phyloP scores from a whole-genome alignment of 306 rosid species.

The Carpinus fangiana region DNA sequence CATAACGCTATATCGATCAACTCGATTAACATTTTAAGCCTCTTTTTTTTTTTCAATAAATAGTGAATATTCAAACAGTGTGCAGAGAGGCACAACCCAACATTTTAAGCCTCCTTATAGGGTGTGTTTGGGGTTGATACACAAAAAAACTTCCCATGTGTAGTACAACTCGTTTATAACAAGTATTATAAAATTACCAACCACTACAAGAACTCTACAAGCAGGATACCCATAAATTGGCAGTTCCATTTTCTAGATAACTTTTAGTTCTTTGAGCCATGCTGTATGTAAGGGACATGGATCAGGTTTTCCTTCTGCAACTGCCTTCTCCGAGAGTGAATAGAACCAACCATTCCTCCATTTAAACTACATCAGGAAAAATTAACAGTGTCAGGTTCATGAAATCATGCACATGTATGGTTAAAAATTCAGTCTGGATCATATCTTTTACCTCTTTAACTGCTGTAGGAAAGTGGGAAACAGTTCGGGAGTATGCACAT shows the following conservation, averaged over 20 bases:
- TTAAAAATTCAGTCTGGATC: not conserved
- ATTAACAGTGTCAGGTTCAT: not conserved
- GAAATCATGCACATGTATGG: conserved; percentile 9
- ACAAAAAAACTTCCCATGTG: not conserved
- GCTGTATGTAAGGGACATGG: conserved; percentile 85
- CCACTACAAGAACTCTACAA: not conserved
- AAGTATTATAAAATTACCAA: not conserved
- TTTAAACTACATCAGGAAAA: conserved; percentile 60
- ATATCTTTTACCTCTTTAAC: conserved; percentile 78
- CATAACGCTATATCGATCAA: too few species aligned
- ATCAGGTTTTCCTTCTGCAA: conserved; percentile 69
- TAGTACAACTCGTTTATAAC: not conserved
- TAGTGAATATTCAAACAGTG: too few species aligned
- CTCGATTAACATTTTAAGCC: too few species aligned
- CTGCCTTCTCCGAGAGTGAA: conserved; percentile 66
- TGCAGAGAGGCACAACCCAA: too few species aligned
- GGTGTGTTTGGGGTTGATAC: not conserved
- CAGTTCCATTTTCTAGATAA: conserved; percentile 42
- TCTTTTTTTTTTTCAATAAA: too few species aligned
- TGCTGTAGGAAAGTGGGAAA: conserved; percentile 93
- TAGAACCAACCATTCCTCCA: conserved; percentile 99
- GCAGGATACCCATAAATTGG: not conserved
- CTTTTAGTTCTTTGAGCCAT: conserved; percentile 75
- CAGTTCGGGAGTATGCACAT: conserved; percentile 85
- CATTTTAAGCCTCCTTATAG: too few species aligned